phyloP scores from a whole-genome alignment of 1,139 yeast species.

The Cylindricascospora bacillispora region DNA sequence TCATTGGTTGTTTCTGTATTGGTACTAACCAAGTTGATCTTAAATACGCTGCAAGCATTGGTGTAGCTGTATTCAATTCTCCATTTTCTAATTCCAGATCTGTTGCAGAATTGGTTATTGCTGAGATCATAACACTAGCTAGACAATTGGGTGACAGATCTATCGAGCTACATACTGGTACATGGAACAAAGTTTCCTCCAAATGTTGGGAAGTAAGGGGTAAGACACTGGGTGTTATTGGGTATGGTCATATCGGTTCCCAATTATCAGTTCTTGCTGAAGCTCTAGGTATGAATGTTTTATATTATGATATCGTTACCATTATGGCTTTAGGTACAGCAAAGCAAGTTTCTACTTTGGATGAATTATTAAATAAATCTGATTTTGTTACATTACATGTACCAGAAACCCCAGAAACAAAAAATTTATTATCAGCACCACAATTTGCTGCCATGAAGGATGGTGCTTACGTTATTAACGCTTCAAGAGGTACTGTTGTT shows the following conservation, averaged over 20 bases:
- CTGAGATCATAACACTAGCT: constrained; percentile 85
- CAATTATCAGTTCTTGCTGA: constrained; percentile 95
- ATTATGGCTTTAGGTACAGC: constrained; percentile 97
- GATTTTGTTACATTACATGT: constrained; percentile 92
- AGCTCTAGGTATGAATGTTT: constrained; percentile 94
- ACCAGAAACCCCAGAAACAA: constrained; percentile 89
- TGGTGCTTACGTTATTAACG: constrained; percentile 88
- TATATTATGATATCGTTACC: constrained; percentile 83
- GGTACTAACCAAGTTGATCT: constrained; percentile 98
- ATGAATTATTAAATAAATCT: constrained; percentile 66
- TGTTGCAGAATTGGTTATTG: constrained; percentile 95
- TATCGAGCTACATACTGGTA: constrained; percentile 89
- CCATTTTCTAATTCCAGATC: constrained; percentile 98
- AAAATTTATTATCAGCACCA: constrained; percentile 76
- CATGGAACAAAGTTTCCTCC: constrained; percentile 93
- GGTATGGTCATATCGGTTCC: constrained; percentile 97
- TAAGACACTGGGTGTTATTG: constrained; percentile 90
- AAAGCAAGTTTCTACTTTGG: constrained; percentile 75
- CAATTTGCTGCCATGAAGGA: constrained; percentile 95
- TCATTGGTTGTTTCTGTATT: constrained; percentile 95
- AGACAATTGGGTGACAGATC: constrained; percentile 97
- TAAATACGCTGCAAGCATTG: constrained; percentile 80
- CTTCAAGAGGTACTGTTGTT: constrained; percentile 95
- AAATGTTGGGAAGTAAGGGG: constrained; percentile 99
- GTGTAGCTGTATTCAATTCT: constrained; percentile 95